phyloP scores from a whole-genome alignment of 2,329 filamentous ascomycete species.

The Dothidotthia symphoricarpi region DNA sequence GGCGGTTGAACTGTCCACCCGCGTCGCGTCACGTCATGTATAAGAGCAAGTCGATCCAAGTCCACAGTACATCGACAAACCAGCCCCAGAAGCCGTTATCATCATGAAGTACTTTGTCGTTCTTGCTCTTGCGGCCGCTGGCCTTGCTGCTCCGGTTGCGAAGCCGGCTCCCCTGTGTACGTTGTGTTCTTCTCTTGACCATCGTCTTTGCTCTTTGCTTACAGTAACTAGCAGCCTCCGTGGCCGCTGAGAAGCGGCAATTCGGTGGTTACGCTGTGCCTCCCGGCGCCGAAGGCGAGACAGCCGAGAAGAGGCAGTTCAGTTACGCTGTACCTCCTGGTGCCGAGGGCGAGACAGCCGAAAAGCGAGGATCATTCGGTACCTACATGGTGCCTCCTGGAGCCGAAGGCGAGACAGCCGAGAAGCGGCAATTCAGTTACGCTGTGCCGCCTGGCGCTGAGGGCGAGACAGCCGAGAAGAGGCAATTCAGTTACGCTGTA shows the following conservation, averaged over 20 bases:
- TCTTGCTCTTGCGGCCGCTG: slow-evolving; percentile 1
- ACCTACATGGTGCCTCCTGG: background rate
- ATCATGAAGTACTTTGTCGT: slow-evolving; percentile 2
- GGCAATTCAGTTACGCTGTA: background rate
- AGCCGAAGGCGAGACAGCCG: background rate
- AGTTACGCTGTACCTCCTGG: background rate
- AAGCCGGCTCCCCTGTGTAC: background rate
- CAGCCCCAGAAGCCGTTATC: background rate
- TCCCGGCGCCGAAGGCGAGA: background rate
- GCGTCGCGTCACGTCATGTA: too few relatives aligned
- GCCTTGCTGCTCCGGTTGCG: background rate
- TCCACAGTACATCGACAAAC: background rate
- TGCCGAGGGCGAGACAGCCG: background rate
- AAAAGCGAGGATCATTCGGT: background rate
- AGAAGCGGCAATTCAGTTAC: background rate
- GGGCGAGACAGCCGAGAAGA: background rate
- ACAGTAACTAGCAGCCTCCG: too few relatives aligned
- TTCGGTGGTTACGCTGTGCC: background rate
- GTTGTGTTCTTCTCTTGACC: too few relatives aligned
- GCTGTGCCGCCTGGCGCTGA: background rate
- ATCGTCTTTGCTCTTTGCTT: background rate
- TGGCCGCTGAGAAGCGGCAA: background rate
- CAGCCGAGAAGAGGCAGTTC: background rate
- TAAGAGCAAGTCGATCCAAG: background rate
- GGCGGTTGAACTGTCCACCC: too few relatives aligned